A percentile compares a stretch with the other conserved stretches of the same genome.
Conservation (phyloP, 768 basidiomycete genomes). For the Chalciporus piperatus region DNA sequence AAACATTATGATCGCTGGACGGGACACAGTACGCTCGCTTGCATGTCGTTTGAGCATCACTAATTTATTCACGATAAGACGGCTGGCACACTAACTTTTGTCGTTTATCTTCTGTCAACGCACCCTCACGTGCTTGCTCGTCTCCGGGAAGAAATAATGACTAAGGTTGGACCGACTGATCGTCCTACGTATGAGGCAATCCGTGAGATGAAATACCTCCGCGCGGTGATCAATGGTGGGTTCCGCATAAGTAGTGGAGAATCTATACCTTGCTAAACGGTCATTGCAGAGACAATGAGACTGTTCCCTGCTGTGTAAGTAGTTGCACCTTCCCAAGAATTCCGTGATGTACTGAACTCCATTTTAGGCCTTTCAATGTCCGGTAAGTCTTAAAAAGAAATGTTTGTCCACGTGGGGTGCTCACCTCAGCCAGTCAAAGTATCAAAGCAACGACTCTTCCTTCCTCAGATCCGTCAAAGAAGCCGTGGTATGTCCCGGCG, state of each 20-base stretch:
- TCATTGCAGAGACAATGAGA: constrained; percentile 46
- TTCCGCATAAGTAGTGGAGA: background rate
- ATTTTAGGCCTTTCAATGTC: constrained; percentile 44
- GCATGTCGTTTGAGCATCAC: background rate
- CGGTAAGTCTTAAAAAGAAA: constrained; percentile 28
- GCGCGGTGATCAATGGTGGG: constrained; percentile 63
- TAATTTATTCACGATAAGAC: constrained; percentile 34
- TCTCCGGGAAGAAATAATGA: constrained; percentile 54
- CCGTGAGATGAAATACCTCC: constrained; percentile 59
- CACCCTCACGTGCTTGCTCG: constrained; percentile 46
- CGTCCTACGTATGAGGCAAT: constrained; percentile 55
- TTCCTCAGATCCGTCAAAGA: constrained; percentile 21
- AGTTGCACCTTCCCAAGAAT: background rate
- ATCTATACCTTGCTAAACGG: background rate
- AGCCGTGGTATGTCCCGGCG: constrained; percentile 34
- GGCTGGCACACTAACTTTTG: constrained; percentile 34
- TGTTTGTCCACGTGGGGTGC: background rate
- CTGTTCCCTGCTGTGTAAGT: constrained; percentile 50
- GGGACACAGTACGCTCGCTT: constrained; percentile 21
- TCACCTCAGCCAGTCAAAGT: constrained; percentile 36
- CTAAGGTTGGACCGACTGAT: constrained; percentile 45
- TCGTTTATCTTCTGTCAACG: constrained; percentile 46
- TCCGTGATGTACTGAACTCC: background rate
- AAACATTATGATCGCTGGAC: constrained; percentile 35
- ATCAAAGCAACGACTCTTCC: constrained; percentile 48